Base-by-base conservation (phyloP, 306 rosid species). In the Cucurbita maxima region DNA sequence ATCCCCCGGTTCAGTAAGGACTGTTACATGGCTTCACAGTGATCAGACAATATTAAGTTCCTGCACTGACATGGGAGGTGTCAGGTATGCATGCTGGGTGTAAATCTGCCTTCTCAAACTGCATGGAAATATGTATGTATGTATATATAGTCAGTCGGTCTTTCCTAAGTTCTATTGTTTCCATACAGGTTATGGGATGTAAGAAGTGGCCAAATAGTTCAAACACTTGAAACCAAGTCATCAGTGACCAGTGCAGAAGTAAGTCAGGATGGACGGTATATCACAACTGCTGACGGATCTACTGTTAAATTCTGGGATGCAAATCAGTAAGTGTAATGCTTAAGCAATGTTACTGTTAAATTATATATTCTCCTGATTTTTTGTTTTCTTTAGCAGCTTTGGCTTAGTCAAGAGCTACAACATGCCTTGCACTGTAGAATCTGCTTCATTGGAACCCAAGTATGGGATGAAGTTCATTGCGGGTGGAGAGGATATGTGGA, bases 401-500 rank as follows among this genome's bases (percentile, higher is more conserved):
- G 96, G 96, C 75, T 80, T 95, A 84, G 93, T 91, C 50, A 89
- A 95, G 86, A 95, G 97, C 90, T 89, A 95, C 76, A 83, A 87
- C 76, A 89, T 95, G 96, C 97, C 99, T 0, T 95, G 97, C 81
- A 87, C 87, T 2, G 88, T 95, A 37, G 99, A 95, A 79, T 95
- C 99, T 5, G 96, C 94, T 67, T 95, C 99, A 1, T 56, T 95
- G 92, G 99, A 95, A 78, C 97, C 99, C 1, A 95, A 89, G 84
- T 83, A 74, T 74, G 96, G 99, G 82, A 89, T 85, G 81, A 95
- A 91, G 83, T 95, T 95, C 75, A 82, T 89, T 78, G 99, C 97
- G 13, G 99, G 96, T 41, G 99, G 99, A 81, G 99, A 95, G 83
- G 99, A 95, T 62, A 89, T 95, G 97, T 95, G 99, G 99, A 82